Conservation (phyloP, 108 stramenopile species). For the Schizochytrium sp. region DNA sequence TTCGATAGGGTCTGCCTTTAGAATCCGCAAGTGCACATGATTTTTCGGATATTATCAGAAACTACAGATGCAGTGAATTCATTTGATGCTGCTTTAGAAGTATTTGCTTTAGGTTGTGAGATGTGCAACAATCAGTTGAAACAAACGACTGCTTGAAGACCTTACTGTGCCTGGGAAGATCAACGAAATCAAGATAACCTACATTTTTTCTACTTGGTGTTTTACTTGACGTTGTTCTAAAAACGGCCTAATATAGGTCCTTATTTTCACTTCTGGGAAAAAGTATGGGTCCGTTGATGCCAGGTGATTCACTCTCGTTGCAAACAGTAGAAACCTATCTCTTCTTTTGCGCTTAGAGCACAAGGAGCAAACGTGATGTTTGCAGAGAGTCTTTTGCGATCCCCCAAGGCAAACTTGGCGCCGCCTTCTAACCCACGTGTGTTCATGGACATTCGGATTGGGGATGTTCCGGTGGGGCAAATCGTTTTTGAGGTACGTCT, state of each 20-base stretch:
- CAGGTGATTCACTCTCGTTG: not conserved
- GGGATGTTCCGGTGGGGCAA: conserved; percentile 31
- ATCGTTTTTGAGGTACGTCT: conserved; percentile 20
- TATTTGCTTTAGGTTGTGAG: too few relatives aligned
- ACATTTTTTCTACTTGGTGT: too few relatives aligned
- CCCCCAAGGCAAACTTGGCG: not conserved
- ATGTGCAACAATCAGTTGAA: too few relatives aligned
- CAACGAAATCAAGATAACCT: too few relatives aligned
- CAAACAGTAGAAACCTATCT: not conserved
- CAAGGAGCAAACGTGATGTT: not conserved
- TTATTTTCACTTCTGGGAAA: not conserved
- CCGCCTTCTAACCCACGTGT: not conserved
- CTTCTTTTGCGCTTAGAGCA: not conserved
- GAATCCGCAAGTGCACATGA: too few relatives aligned
- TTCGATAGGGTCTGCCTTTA: too few relatives aligned
- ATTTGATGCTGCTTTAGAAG: too few relatives aligned
- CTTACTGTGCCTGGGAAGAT: too few relatives aligned
- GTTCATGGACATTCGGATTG: conserved; percentile 54
- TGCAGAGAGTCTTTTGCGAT: not conserved
- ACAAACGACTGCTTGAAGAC: too few relatives aligned
- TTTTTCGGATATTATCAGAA: too few relatives aligned
- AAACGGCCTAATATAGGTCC: not conserved
- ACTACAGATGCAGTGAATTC: too few relatives aligned
- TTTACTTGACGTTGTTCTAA: too few relatives aligned
- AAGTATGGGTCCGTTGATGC: not conserved